Conservation (phyloP, 2,329 filamentous ascomycete species). For the Claviceps africana region DNA sequence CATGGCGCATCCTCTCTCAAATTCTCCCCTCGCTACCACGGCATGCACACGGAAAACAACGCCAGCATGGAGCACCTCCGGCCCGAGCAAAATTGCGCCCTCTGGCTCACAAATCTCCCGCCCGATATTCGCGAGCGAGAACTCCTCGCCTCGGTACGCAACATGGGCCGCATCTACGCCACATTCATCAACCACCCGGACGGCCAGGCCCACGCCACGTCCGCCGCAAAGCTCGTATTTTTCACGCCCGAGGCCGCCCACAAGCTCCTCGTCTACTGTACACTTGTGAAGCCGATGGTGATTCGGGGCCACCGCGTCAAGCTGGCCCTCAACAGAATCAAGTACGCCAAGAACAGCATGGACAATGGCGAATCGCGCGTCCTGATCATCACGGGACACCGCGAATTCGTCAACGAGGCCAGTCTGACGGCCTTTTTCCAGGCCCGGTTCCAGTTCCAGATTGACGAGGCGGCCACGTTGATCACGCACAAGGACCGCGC, state of each 20-base stretch:
- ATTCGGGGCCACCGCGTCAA: constrained; percentile 23
- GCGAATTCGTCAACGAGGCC: constrained; percentile 27
- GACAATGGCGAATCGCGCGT: constrained; percentile 28
- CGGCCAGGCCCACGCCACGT: constrained; percentile 19
- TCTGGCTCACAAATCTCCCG: constrained; percentile 40
- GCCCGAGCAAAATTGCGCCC: constrained; percentile 29
- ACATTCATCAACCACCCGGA: constrained; percentile 36
- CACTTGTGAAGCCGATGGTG: constrained; percentile 17
- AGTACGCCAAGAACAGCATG: constrained; percentile 19
- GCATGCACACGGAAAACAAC: constrained; percentile 22
- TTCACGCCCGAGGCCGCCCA: constrained; percentile 28
- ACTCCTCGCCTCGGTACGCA: constrained; percentile 30
- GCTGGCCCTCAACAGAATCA: constrained; percentile 36
- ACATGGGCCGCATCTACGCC: constrained; percentile 36
- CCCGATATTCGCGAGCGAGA: constrained; percentile 25
- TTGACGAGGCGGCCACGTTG: constrained; percentile 27
- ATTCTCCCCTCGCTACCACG: constrained; percentile 23
- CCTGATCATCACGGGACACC: constrained; percentile 33
- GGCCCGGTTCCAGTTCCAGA: constrained; percentile 29
- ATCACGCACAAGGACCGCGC: constrained; percentile 13
- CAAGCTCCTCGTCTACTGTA: constrained; percentile 11
- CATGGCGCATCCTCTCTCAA: constrained; percentile 2
- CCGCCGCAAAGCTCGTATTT: constrained; percentile 37
- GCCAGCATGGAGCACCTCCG: constrained; percentile 20
- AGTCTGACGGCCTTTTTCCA: constrained; percentile 28